Evolutionary conservation across 2,329 filamentous ascomycete species (phyloP).

Genomic region (Fusarium haematococcum): DNA sequence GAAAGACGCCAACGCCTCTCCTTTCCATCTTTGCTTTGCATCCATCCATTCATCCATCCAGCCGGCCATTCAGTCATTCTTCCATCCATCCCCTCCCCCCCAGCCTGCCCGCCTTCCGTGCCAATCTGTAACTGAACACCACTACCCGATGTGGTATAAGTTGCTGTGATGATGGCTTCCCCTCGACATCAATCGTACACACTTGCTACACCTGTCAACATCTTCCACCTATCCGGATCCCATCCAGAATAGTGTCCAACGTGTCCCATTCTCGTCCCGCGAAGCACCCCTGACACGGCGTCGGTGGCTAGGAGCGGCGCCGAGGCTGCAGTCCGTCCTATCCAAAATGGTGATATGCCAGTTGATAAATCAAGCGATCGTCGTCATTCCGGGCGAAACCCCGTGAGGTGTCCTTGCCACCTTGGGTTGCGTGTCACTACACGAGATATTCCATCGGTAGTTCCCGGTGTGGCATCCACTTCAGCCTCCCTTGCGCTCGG

Average conservation of each 20-base stretch:
- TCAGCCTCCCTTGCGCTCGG: constrained; percentile 72
- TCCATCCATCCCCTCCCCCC: constrained; percentile 18
- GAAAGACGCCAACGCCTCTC: constrained; percentile 46
- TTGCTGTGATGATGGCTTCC: constrained; percentile 30
- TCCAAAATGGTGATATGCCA: constrained; percentile 39
- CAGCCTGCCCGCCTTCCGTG: constrained; percentile 13
- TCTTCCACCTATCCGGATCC: constrained; percentile 25
- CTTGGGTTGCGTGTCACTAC: not conserved
- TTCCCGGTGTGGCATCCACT: constrained; percentile 29
- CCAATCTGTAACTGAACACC: constrained; percentile 40
- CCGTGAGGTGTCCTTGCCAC: not conserved
- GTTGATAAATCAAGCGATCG: constrained; percentile 22
- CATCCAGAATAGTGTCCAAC: constrained; percentile 45
- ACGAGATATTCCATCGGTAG: not conserved
- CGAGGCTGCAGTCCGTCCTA: constrained; percentile 26
- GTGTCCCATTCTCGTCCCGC: constrained; percentile 10
- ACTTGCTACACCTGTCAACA: constrained; percentile 35
- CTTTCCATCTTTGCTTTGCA: constrained; percentile 34
- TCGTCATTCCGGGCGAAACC: not conserved
- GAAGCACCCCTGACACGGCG: constrained; percentile 16
- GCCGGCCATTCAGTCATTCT: constrained; percentile 32
- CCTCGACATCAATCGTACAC: constrained; percentile 43
- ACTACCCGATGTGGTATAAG: constrained; percentile 34
- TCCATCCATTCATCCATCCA: constrained; percentile 18
- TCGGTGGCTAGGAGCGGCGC: constrained; percentile 20